Base-by-base conservation (phyloP, 2,329 filamentous ascomycete species). In the Hypoxylon rubiginosum region DNA sequence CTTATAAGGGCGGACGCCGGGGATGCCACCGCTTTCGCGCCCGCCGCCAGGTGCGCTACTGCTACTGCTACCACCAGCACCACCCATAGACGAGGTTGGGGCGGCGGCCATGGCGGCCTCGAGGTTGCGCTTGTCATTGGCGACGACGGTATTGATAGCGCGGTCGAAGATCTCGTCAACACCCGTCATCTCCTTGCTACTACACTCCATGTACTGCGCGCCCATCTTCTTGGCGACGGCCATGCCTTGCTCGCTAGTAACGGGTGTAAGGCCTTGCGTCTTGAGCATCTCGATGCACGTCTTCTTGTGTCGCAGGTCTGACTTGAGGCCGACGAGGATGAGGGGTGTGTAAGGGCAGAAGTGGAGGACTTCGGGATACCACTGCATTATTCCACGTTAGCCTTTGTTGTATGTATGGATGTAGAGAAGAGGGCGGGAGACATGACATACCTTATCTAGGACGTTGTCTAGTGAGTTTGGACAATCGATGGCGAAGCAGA, bases 401-500 rank as follows among this genome's bases (percentile, higher is more conserved):
- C 19, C 13, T 4, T 36, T 36, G 5, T 15, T 17, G 1, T 13
- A n/a, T 32, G 9, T 6, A 19, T 30, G n/a, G 1, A 32, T 15
- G 28, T 39, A 24, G 17, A 19, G 15, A 28, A 54, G 30, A 57
- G 48, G 26, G 30, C 10, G 28, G 17, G 55, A 17, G 9, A 28
- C 57, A 62, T 62, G 62, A 72, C 84, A 68, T 83, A 97, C 96
- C 91, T 99, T 99, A 84, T 99, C 96, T 84, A 98, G 91, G 64
- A 99, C 95, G 81, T 99, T 99, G 78, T 99, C 96, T 57, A 99
- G 86, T 6, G 95, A 98, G 80, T 97, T 97, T 36, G 96, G 96
- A 80, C 96, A 99, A 82, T 99, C 96, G 76, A 99, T 97, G 71
- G 96, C 96, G 80, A 99, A 99, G 85, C 96, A 99, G 72, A 99